Evolutionary conservation across 208 protist species (phyloP).

Genomic region (Naegleria fowleri): DNA sequence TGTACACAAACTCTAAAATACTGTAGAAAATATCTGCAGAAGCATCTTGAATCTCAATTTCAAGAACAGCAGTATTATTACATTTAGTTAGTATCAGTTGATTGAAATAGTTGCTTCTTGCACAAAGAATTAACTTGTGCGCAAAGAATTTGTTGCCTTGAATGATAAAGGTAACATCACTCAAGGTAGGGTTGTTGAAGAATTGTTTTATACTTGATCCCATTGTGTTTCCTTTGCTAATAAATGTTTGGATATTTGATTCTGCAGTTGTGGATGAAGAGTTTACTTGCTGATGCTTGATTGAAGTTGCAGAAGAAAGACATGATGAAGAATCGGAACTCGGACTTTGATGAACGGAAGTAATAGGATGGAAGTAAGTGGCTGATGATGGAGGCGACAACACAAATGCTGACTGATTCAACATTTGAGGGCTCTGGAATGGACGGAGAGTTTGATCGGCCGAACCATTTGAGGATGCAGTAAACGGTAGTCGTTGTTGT

Average conservation of each 20-base stretch:
- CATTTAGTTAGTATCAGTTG: not conserved
- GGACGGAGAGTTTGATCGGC: too few species aligned
- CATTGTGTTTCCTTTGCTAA: not conserved
- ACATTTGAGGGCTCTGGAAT: too few species aligned
- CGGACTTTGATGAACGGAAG: too few species aligned
- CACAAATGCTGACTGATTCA: too few species aligned
- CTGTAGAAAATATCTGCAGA: constrained; percentile 4
- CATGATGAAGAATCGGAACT: too few species aligned
- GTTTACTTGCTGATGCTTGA: too few species aligned
- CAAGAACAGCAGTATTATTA: not conserved
- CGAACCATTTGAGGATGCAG: too few species aligned
- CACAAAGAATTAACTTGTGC: not conserved
- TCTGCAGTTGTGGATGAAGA: not conserved
- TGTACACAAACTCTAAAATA: constrained; percentile 13
- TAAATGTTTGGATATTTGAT: not conserved
- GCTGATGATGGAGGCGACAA: too few species aligned
- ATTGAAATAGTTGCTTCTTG: not conserved
- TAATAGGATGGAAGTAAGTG: too few species aligned
- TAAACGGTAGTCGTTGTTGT: too few species aligned
- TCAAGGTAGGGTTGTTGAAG: constrained; percentile 5
- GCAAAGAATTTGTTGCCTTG: constrained; percentile 14
- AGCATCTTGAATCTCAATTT: constrained; percentile 25
- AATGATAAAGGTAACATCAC: constrained; percentile 18
- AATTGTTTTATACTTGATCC: not conserved
- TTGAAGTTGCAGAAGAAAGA: too few species aligned